Conservation (phyloP, 345 rosid genomes). For the Citrus maxima region DNA sequence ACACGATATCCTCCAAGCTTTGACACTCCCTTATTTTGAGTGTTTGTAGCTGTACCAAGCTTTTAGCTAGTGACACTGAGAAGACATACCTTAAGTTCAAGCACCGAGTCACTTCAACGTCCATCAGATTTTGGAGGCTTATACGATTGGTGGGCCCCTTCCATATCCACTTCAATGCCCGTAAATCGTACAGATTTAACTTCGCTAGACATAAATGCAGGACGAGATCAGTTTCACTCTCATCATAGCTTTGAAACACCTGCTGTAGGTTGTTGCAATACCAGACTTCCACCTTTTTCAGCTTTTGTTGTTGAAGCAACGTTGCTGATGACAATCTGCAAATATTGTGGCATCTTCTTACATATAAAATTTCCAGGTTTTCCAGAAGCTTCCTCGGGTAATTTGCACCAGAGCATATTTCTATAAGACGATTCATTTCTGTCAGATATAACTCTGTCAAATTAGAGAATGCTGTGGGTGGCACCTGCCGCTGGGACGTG, state of each 20-base stretch:
- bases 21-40: neutral
- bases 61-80: neutral
- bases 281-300: neutral
- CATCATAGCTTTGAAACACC: neutral
- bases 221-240: neutral
- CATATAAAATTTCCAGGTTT: neutral
- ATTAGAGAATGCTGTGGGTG: constrained; percentile 9
- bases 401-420: neutral
- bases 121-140: neutral
- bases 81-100: no score
- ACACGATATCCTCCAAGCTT: neutral
- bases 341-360: neutral
- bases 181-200: neutral
- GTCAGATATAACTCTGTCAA: neutral
- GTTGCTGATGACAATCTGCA: no score
- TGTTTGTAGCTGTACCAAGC: neutral
- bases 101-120: neutral
- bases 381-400: constrained; percentile 6
- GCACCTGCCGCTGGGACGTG: neutral
- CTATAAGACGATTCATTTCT: neutral
- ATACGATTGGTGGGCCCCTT: neutral
- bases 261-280: neutral
- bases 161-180: neutral
- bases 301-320: neutral
- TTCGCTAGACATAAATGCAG: neutral